phyloP scores from a whole-genome alignment of 1,284 basidiomycete genomes.

The Neotropicomus parvogracilis region DNA sequence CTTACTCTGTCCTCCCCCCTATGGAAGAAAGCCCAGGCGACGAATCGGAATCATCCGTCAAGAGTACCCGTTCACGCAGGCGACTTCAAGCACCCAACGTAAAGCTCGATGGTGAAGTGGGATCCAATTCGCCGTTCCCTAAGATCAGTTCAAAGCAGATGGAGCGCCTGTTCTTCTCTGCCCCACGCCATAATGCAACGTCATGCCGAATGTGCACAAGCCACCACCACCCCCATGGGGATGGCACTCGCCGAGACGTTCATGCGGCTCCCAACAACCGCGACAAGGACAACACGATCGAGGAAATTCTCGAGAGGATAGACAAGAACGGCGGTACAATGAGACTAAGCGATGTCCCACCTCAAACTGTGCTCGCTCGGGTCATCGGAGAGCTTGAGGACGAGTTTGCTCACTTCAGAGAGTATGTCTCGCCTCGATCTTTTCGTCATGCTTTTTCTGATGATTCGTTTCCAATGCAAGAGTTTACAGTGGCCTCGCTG shows the following conservation, averaged over 20 bases:
- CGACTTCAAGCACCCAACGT: conserved; percentile 6
- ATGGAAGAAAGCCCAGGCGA: neutral
- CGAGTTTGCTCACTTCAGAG: conserved; percentile 87
- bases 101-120: conserved; percentile 25
- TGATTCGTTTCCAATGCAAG: conserved; percentile 38
- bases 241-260: neutral
- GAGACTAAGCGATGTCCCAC: conserved; percentile 46
- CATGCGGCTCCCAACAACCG: neutral
- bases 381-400: conserved; percentile 84
- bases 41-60: conserved; percentile 9
- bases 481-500: conserved; percentile 82
- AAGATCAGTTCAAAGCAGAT: conserved; percentile 72
- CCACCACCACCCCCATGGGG: conserved; percentile 24
- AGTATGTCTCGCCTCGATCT: conserved; percentile 44
- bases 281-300: conserved; percentile 16
- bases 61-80: neutral
- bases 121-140: conserved; percentile 61
- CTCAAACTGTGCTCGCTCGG: conserved; percentile 77
- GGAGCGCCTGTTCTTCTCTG: conserved; percentile 78
- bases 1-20: conserved; percentile 9
- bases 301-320: conserved; percentile 29
- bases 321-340: conserved; percentile 27
- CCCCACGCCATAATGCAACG: conserved; percentile 62
- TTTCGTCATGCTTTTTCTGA: conserved; percentile 10
- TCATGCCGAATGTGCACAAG: conserved; percentile 66